These are phyloP conservation scores for Mycena metata DNA, from an alignment of 768 basidiomycete species.

Conservation along the genomic window DNA sequence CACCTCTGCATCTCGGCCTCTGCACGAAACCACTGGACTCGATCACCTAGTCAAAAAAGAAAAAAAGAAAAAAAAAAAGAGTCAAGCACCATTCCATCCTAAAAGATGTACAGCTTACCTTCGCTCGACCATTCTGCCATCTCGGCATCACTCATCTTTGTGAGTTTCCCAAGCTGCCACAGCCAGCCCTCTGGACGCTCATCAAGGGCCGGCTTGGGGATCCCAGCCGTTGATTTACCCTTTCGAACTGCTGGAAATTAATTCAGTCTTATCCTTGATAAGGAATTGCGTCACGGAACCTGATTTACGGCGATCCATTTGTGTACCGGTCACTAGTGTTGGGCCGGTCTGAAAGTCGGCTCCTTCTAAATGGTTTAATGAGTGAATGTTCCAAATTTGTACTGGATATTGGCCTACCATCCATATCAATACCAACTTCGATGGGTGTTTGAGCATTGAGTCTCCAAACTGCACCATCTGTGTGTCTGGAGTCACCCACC, in stretches of 20 bases:
- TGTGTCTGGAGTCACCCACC: no score
- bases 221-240: background rate
- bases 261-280: no score
- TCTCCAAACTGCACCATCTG: no score
- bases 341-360: no score
- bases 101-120: background rate
- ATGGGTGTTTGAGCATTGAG: no score
- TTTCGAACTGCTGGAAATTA: background rate
- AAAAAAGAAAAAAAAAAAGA: no score
- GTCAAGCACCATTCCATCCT: no score
- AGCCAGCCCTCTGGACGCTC: conserved; percentile 3
- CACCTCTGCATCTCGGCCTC: conserved; percentile 9
- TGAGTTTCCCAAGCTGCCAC: conserved; percentile 4
- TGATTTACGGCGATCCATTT: conserved; percentile 2
- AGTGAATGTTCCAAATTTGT: no score
- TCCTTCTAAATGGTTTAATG: conserved; percentile 6
- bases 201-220: background rate
- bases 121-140: conserved; percentile 11
- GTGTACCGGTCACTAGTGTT: conserved; percentile 2
- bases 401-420: no score
- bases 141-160: conserved; percentile 6
- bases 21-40: background rate
- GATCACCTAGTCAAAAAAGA: background rate
- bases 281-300: background rate
- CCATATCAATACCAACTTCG: no score